Evolutionary conservation across 495 filamentous ascomycete species (phyloP).

Genomic region (Baudoinia panamericana): DNA sequence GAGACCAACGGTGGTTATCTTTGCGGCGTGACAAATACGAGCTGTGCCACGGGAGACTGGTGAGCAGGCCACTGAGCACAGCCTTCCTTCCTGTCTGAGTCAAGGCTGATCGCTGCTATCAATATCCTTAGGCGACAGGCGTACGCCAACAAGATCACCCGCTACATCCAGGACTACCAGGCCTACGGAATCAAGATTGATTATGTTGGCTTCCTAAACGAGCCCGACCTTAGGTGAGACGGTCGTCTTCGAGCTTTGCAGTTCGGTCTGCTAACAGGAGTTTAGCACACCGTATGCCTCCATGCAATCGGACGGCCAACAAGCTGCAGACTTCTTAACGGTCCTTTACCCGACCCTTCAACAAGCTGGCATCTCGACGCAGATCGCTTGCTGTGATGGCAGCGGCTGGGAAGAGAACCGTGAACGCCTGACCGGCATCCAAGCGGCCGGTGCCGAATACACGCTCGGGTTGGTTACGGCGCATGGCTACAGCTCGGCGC

Average conservation of each 20-base stretch:
- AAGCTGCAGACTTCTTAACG: slow-evolving; percentile 39
- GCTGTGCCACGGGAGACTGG: slow-evolving; percentile 41
- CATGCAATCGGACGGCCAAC: slow-evolving; percentile 35
- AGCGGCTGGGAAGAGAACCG: slow-evolving; percentile 35
- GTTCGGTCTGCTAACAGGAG: not conserved
- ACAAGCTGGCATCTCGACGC: slow-evolving; percentile 27
- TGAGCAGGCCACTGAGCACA: too few species aligned
- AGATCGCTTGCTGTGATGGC: slow-evolving; percentile 41
- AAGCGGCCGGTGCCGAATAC: slow-evolving; percentile 31
- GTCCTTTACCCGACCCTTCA: slow-evolving; percentile 34
- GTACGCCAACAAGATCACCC: slow-evolving; percentile 42
- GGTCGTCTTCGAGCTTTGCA: too few species aligned
- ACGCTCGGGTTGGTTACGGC: slow-evolving; percentile 35
- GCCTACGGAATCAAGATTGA: slow-evolving; percentile 38
- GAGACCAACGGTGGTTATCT: slow-evolving; percentile 34
- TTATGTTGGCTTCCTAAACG: slow-evolving; percentile 44
- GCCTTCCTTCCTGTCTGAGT: too few species aligned
- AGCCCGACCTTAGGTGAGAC: slow-evolving; percentile 34
- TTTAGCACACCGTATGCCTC: slow-evolving; percentile 29
- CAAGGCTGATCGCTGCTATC: too few species aligned
- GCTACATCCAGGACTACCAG: slow-evolving; percentile 39
- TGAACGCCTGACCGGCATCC: slow-evolving; percentile 30
- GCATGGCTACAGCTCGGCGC: slow-evolving; percentile 36
- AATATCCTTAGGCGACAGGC: slow-evolving; percentile 37
- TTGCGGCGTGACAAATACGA: slow-evolving; percentile 36